Conservation (phyloP, 1,139 yeast genomes). For the Debaryomyces sp. region DNA sequence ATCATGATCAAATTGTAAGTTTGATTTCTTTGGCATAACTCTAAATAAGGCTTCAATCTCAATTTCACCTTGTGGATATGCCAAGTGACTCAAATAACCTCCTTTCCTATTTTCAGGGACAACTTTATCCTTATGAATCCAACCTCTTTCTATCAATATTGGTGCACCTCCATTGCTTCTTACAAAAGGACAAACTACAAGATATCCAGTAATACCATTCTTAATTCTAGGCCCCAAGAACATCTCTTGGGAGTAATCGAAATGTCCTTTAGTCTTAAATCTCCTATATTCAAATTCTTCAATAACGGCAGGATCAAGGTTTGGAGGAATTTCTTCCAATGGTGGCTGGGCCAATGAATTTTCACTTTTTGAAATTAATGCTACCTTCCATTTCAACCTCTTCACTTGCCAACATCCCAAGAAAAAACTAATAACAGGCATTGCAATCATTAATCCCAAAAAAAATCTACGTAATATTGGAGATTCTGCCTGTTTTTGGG, state of each 20-base stretch:
- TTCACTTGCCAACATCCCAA: slow-evolving; percentile 94
- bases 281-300: slow-evolving; percentile 78
- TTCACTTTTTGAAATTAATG: slow-evolving; percentile 79
- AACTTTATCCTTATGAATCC: slow-evolving; percentile 78
- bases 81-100: slow-evolving; percentile 59
- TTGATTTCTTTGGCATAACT: slow-evolving; percentile 68
- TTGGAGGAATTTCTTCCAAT: slow-evolving; percentile 63
- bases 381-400: slow-evolving; percentile 87
- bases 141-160: slow-evolving; percentile 85
- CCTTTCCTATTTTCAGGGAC: slow-evolving; percentile 58
- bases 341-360: slow-evolving; percentile 77
- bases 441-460: slow-evolving; percentile 65
- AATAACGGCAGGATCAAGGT: slow-evolving; percentile 56
- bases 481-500: slow-evolving; percentile 41
- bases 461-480: slow-evolving; percentile 51
- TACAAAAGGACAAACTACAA: slow-evolving; percentile 79
- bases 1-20: slow-evolving; percentile 78
- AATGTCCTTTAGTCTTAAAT: slow-evolving; percentile 72
- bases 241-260: slow-evolving; percentile 84
- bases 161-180: slow-evolving; percentile 73
- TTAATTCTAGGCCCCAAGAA: slow-evolving; percentile 88
- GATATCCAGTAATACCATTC: slow-evolving; percentile 78
- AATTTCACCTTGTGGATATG: slow-evolving; percentile 75
- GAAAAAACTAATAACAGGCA: slow-evolving; percentile 86
- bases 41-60: slow-evolving; percentile 75